phyloP scores from a whole-genome alignment of 371 early-diverging fungal genomes.

The Thermomucor indicae-seudaticae region DNA sequence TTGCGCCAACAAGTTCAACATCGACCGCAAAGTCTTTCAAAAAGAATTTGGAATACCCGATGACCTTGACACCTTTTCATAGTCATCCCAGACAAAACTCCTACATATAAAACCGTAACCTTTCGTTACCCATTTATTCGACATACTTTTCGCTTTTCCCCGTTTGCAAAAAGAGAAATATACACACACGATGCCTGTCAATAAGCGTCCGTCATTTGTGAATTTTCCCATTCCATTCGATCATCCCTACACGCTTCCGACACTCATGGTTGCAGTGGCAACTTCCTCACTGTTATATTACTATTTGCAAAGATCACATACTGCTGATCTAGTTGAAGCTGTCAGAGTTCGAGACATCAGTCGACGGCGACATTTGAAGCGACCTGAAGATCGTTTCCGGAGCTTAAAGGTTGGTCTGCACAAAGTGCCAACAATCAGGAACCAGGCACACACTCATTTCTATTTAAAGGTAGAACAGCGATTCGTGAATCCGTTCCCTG shows the following conservation, averaged over 20 bases:
- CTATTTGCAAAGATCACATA: constrained; percentile 37
- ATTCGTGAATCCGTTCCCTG: constrained; percentile 60
- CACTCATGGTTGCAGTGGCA: constrained; percentile 28
- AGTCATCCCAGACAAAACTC: too few species aligned
- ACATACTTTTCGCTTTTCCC: neutral
- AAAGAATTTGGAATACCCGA: constrained; percentile 73
- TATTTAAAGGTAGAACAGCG: constrained; percentile 40
- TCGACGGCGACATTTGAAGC: constrained; percentile 25
- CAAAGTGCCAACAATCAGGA: too few species aligned
- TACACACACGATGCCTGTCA: constrained; percentile 6
- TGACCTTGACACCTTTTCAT: constrained; percentile 73
- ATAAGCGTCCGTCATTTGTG: constrained; percentile 37
- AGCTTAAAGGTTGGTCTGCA: constrained; percentile 36
- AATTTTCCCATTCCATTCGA: constrained; percentile 55
- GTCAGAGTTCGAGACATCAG: constrained; percentile 30
- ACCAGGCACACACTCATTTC: neutral
- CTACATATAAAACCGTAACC: constrained; percentile 2
- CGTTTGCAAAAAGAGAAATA: too few species aligned
- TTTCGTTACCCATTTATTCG: neutral
- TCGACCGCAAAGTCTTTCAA: constrained; percentile 68
- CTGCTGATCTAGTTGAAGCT: constrained; percentile 38
- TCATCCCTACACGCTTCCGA: constrained; percentile 43
- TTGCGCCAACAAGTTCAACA: constrained; percentile 72
- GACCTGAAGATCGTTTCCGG: constrained; percentile 39
- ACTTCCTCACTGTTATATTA: constrained; percentile 41